Base-by-base conservation (phyloP, 2,329 filamentous ascomycete genomes). In the Venturia asperata region DNA sequence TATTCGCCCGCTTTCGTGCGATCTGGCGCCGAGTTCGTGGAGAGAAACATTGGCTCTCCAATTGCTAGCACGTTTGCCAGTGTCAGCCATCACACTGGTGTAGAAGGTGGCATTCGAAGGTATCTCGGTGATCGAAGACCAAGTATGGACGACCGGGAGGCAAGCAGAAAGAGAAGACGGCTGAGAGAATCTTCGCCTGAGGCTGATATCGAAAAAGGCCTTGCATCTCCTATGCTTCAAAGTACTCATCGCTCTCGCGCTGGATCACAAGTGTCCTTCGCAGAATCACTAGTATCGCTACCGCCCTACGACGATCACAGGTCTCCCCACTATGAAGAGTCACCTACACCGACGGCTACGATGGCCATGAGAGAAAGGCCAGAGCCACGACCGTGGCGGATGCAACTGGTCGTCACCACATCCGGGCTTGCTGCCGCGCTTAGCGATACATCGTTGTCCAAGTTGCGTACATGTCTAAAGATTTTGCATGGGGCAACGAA, bases 361-460 rank as follows among this genome's bases (percentile, higher is more conserved):
- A 34, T 37, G 30, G 52, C 52, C 70, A 68, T 58, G 67, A 66
- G 61, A 61, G 61, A 61, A 68, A 66, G 62, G 72, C 69, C 52
- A 58, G 52, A 58, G 52, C 52, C 52, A 37, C 52, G 72, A 13
- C 82, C 80, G 49, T 95, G 92, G 91, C 90, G 90, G 67, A 90
- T 89, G 13, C 87, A 92, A 17, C 80, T 97, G 21, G 89, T 96
- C 69, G 90, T 96, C 74, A 92, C 91, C 5, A 97, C 93, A 0
- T 96, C 92, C 0, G 93, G 92, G 0, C 82, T 97, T 0, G 92
- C 92, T 68, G 88, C 96, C 19, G 92, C 94, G 0, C 91, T 99
- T 83, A 95, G 89, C 71, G 89, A 95, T 21, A 89, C 94, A 71
- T 96, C 91, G 27, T 79, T 97, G 10, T 85, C 87, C 63, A 94